Base-by-base conservation (phyloP, 345 rosid species). In the Citrus unshiu region DNA sequence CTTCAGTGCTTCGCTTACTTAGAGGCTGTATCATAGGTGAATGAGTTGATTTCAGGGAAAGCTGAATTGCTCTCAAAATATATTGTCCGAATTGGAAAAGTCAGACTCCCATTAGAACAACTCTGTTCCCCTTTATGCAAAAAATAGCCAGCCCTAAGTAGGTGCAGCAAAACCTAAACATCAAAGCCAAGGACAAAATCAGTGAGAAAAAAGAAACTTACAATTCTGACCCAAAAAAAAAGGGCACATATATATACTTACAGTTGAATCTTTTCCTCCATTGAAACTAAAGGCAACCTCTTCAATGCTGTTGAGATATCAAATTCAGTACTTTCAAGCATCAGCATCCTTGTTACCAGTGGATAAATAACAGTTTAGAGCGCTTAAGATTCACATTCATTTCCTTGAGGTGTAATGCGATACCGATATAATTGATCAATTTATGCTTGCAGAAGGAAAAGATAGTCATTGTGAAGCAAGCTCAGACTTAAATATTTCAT, bases 281-380 rank as follows among this genome's bases (percentile, higher is more conserved):
- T 96, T 96, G 84, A 96, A 96, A 84, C 99, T 96, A 86, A 96
- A 94, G 43, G 99, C 94, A 64, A 94, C 93, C 93, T 96, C 99
- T 86, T 94, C 98, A 70, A 82, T 85, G 67, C 99, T 96, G 90
- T 81, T 29, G 25, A 75, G 51, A 37, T 40, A 80, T 79, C 25
- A 81, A 69, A 25, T 66, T 82, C 46, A 77, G 75, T 25, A 80
- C 27, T 77, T 86, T 56, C 73, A 79, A 77, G 75, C 75, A 65
- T 84, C 77, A 81, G 72, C 39, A 60, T 57, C 67, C 73, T 79
- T 46, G 70, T 60, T 51, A 22, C 66, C 77, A 78, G 64, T 43
- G 10, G 54, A 43, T 57, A 49, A 63, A 37, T 18, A 68, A 60
- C 68, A 66, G 35, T 25, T 62, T 75, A 63, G 22, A 63, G 46